Percentiles rank a stretch among this genome's conserved stretches.
Conservation (phyloP, 176 grass and related monocot species). For the Calamus simplicifolius region DNA sequence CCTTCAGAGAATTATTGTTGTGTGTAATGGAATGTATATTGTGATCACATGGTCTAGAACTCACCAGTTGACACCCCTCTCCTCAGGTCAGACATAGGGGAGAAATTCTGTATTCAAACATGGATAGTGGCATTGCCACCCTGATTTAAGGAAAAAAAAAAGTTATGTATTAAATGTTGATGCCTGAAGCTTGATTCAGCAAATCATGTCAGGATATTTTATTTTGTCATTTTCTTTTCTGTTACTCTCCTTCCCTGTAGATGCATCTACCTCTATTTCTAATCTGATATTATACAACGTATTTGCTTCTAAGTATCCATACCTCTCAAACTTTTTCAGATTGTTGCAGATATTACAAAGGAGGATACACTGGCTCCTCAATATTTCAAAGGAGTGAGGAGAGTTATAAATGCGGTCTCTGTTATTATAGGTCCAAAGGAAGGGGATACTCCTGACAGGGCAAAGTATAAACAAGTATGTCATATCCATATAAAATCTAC, state of each 20-base stretch:
- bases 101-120: no score
- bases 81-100: no score
- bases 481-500: conserved; percentile 3
- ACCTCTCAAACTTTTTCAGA: conserved; percentile 29
- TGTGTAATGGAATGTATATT: no score
- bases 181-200: no score
- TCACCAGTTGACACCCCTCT: no score
- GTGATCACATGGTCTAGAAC: no score
- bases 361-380: conserved; percentile 57
- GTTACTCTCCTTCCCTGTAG: not conserved
- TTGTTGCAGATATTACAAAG: conserved; percentile 80
- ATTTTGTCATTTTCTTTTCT: not conserved
- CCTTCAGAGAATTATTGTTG: no score
- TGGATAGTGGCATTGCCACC: no score
- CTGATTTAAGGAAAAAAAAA: no score
- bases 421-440: conserved; percentile 97
- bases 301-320: no score
- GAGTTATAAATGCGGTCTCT: conserved; percentile 79
- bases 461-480: conserved; percentile 90
- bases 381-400: conserved; percentile 76
- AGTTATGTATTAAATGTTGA: no score
- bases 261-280: not conserved
- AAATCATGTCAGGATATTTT: no score
- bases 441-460: conserved; percentile 92
- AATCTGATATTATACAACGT: not conserved